phyloP scores from a whole-genome alignment of 139 green algal species.

The Micractinium conductrix region DNA sequence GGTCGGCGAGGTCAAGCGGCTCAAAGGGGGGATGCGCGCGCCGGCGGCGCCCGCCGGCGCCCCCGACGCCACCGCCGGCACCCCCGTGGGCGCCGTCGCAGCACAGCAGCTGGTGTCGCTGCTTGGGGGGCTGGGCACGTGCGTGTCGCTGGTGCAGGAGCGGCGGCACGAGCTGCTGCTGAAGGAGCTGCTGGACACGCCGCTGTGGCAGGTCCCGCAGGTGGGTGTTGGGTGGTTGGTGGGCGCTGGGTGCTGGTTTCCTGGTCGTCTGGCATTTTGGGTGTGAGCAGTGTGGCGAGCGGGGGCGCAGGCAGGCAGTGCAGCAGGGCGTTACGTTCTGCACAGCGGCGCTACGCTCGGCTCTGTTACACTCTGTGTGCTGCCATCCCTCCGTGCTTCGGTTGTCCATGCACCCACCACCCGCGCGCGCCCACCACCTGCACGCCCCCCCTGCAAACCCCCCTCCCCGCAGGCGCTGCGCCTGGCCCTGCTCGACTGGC shows the following conservation, averaged over 20 bases:
- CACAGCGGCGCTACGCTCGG: too few species aligned
- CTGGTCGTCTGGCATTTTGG: background rate
- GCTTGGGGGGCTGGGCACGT: constrained; percentile 27
- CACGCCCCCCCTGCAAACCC: background rate
- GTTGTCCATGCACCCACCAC: background rate
- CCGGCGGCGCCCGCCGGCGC: background rate
- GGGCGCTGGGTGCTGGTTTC: background rate
- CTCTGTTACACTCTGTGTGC: background rate
- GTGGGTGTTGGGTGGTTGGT: constrained; percentile 47
- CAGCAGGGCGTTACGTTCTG: too few species aligned
- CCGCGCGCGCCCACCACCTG: background rate
- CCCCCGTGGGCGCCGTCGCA: background rate
- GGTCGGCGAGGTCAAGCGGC: constrained; percentile 35
- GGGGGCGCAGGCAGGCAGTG: too few species aligned
- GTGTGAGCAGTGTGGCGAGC: background rate
- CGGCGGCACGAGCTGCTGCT: constrained; percentile 51
- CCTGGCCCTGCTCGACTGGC: constrained; percentile 60
- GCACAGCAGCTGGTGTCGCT: constrained; percentile 45
- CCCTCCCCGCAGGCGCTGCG: constrained; percentile 50
- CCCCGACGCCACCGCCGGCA: background rate
- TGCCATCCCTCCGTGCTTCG: background rate
- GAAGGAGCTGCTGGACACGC: constrained; percentile 61
- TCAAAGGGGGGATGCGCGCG: constrained; percentile 22
- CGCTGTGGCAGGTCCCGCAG: constrained; percentile 58
- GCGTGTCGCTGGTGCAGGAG: constrained; percentile 52